Evolutionary conservation across 2,329 filamentous ascomycete species (phyloP), one percentile per base, ranked within the genome.

Genomic region (Graphilbum ipis-grandicollis): DNA sequence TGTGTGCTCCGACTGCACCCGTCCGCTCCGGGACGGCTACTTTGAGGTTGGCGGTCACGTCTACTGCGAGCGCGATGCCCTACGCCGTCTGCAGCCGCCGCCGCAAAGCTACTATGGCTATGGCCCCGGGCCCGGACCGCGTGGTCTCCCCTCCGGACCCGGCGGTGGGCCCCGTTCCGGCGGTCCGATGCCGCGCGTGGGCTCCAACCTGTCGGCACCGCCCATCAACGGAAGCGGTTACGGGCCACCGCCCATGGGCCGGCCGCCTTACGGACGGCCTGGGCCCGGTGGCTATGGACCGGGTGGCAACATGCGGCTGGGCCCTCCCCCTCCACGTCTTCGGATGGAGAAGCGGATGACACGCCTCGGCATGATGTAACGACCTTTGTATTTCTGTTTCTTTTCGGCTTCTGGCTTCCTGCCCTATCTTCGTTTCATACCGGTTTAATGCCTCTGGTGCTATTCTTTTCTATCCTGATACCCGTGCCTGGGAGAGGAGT

Each of bases 21-120:
- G 72, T 33, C 72, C 78, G 3, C 64, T 96, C 12, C 68, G 71
- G 17, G 78, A 88, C 32, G 88, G 90, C 43, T 96, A 96, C 54
- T 94, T 90, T 49, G 86, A 96, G 54, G 78, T 93, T 46, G 74
- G 72, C 30, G 82, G 82, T 19, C 66, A 63, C 32, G 73, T 80
- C 0, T 93, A 80, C 52, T 98, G 88, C 55, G 88, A 96, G 56
- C 72, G 76, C 32, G 85, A 96, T 52, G 86, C 85, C 5, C 76
- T 75, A 54, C 62, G 66, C 36, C 57, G 68, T 29, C 56, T 65
- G 22, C 48, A 50, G 41, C 47, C 19, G 14, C 33, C 14, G 31
- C 17, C 31, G 19, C 18, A 13, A 9, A 9, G 21, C 21, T 23
- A 23, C 21, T 23, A 23, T 23, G 21, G 21, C 21, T 10, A 7